A percentile compares a stretch with the other conserved stretches of the same genome.
Conservation (phyloP, 2,329 filamentous ascomycete species). For the Myotisia sp. region DNA sequence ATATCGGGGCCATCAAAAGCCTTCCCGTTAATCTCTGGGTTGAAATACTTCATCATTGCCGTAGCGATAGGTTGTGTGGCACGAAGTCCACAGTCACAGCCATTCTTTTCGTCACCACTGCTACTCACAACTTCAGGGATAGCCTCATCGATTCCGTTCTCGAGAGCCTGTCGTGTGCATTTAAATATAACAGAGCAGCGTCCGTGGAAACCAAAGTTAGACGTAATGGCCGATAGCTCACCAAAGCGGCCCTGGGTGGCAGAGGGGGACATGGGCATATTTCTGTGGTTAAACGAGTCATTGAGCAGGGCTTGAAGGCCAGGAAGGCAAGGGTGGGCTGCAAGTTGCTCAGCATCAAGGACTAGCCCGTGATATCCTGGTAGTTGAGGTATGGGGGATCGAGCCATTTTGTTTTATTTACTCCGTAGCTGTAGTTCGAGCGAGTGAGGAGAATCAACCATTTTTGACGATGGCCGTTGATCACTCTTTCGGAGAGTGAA, state of each 20-base stretch:
- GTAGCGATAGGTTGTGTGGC: slow-evolving; percentile 6
- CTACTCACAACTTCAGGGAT: too few relatives aligned
- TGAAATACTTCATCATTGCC: slow-evolving; percentile 9
- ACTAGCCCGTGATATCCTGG: too few relatives aligned
- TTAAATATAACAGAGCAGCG: slow-evolving; percentile 8
- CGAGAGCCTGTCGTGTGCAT: too few relatives aligned
- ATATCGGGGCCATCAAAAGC: slow-evolving; percentile 1
- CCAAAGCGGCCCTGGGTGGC: neutral
- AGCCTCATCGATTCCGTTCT: too few relatives aligned
- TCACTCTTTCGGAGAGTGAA: too few relatives aligned
- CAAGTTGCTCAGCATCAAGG: slow-evolving; percentile 6
- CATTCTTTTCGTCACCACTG: neutral
- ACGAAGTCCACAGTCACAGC: neutral
- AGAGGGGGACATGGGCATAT: too few relatives aligned
- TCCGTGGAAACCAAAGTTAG: slow-evolving; percentile 6
- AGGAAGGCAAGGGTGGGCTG: slow-evolving; percentile 6
- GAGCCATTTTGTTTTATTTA: too few relatives aligned
- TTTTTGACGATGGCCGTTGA: too few relatives aligned
- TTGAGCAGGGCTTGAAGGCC: slow-evolving; percentile 7
- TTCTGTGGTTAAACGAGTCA: slow-evolving; percentile 3
- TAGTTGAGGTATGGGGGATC: neutral
- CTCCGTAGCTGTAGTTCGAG: too few relatives aligned
- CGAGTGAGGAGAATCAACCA: too few relatives aligned
- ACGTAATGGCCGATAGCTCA: neutral
- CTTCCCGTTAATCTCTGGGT: slow-evolving; percentile 3